Evolutionary conservation across 139 green algal genomes (phyloP).

Genomic region (Coelastrella sp.): DNA sequence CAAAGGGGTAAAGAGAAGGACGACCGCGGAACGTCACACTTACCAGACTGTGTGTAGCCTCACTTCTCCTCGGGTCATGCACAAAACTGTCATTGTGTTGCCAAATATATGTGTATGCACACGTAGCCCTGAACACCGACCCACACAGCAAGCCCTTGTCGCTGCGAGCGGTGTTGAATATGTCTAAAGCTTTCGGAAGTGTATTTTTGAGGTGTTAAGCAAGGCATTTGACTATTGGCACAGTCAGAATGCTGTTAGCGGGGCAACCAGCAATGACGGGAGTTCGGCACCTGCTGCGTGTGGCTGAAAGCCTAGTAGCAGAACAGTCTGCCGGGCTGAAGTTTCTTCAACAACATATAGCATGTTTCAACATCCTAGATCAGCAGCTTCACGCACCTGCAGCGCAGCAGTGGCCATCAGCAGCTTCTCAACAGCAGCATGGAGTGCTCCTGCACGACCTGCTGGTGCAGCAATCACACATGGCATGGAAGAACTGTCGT

Average conservation of each 20-base stretch:
- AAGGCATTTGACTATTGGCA: too few species aligned
- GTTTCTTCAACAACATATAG: neutral
- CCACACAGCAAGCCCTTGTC: neutral
- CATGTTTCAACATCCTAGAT: neutral
- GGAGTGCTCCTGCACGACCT: too few species aligned
- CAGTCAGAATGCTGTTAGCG: neutral
- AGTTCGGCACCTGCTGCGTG: neutral
- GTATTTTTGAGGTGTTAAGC: too few species aligned
- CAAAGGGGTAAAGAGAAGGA: too few species aligned
- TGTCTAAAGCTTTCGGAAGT: too few species aligned
- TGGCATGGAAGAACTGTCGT: too few species aligned
- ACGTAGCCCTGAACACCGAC: neutral
- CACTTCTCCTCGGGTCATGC: too few species aligned
- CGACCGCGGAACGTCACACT: too few species aligned
- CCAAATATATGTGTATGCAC: too few species aligned
- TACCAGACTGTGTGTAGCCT: too few species aligned
- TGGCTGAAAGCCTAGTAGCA: neutral
- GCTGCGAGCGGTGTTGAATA: neutral
- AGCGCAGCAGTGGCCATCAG: neutral
- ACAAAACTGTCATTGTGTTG: too few species aligned
- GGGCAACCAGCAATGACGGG: neutral
- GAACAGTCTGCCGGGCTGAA: neutral
- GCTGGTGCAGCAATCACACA: too few species aligned
- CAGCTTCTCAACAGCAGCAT: neutral
- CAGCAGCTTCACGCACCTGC: neutral